Evolutionary conservation across 768 basidiomycete species (phyloP).

Genomic region (Lentinus tigrinus): DNA sequence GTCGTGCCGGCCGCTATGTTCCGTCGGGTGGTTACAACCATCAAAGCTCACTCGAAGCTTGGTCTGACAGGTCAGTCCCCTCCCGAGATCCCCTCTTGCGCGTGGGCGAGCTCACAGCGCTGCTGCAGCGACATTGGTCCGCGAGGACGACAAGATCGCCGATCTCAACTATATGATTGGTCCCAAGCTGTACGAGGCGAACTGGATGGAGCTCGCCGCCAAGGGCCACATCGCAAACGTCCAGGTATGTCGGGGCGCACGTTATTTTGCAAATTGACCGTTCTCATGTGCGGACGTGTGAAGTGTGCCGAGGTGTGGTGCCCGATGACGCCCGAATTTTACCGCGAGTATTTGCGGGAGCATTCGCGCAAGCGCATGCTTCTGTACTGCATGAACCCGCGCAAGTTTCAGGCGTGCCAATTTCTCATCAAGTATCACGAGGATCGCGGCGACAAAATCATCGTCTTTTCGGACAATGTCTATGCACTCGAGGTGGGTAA

Average conservation of each 20-base stretch:
- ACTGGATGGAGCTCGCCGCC: slow-evolving; percentile 99
- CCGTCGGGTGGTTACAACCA: slow-evolving; percentile 93
- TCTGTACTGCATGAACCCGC: slow-evolving; percentile 99
- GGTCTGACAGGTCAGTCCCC: slow-evolving; percentile 79
- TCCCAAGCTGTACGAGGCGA: slow-evolving; percentile 98
- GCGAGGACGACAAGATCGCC: slow-evolving; percentile 98
- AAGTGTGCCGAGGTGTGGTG: slow-evolving; percentile 99
- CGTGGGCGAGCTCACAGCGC: not conserved
- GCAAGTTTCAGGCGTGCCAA: slow-evolving; percentile 98
- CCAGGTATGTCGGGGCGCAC: slow-evolving; percentile 59
- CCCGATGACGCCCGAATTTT: slow-evolving; percentile 99
- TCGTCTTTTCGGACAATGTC: slow-evolving; percentile 99
- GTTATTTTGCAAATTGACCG: not conserved
- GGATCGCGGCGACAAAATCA: slow-evolving; percentile 96
- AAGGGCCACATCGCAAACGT: slow-evolving; percentile 99
- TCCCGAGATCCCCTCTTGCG: not conserved
- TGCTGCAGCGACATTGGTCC: slow-evolving; percentile 84
- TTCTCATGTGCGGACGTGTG: not conserved
- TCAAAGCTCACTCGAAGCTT: slow-evolving; percentile 98
- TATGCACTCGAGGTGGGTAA: slow-evolving; percentile 84
- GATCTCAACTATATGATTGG: slow-evolving; percentile 99
- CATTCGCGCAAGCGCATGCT: slow-evolving; percentile 93
- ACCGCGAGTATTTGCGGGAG: slow-evolving; percentile 93
- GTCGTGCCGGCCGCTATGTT: slow-evolving; percentile 99
- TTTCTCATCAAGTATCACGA: slow-evolving; percentile 99